Percentiles rank a stretch among this genome's conserved stretches.
Conservation (phyloP, 345 rosid species). For the Citrus trifoliata region DNA sequence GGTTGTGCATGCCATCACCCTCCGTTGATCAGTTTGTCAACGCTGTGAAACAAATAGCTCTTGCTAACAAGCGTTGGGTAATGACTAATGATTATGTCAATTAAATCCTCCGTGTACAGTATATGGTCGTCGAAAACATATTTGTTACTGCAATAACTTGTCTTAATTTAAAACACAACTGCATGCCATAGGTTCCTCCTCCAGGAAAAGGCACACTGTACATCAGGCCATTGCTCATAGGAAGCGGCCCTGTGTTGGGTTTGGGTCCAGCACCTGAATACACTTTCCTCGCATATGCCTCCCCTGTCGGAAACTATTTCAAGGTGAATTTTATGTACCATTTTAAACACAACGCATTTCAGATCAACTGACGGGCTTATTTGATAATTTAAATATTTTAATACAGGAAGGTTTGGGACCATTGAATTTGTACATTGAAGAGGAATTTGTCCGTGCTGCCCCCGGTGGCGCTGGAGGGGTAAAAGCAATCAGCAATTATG, state of each 20-base stretch:
- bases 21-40: conserved; percentile 66
- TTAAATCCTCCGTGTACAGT: too few species aligned
- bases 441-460: conserved; percentile 56
- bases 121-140: too few species aligned
- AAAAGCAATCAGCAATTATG: conserved; percentile 58
- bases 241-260: conserved; percentile 72
- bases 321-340: conserved; percentile 40
- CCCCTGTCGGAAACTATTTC: conserved; percentile 83
- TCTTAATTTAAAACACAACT: neutral
- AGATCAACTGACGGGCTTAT: neutral
- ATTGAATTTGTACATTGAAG: conserved; percentile 58
- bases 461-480: conserved; percentile 72
- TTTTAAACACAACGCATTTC: neutral
- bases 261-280: conserved; percentile 70
- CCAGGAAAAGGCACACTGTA: conserved; percentile 76
- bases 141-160: neutral
- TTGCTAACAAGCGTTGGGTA: conserved; percentile 88
- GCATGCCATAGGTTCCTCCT: conserved; percentile 63
- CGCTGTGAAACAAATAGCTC: conserved; percentile 65
- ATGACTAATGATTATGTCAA: neutral
- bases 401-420: conserved; percentile 51
- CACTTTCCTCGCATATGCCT: conserved; percentile 66
- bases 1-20: conserved; percentile 86
- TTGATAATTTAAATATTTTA: conserved; percentile 9
- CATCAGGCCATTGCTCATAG: conserved; percentile 77